phyloP scores from a whole-genome alignment of 495 filamentous ascomycete species.

The Lepidopterella palustris region DNA sequence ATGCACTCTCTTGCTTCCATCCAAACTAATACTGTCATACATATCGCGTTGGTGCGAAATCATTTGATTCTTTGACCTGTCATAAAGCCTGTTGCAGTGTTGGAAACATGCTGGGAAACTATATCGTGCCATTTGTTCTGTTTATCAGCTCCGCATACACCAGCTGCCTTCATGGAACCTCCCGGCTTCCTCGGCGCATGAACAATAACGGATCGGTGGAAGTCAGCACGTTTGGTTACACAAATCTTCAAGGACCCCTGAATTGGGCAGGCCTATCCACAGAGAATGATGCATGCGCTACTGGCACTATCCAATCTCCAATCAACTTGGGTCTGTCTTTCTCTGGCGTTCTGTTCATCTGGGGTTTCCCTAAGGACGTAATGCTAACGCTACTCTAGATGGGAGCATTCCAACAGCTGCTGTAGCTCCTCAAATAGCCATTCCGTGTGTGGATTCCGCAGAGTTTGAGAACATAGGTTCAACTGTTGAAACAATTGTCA shows the following conservation, averaged over 20 bases:
- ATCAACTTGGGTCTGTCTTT: slow-evolving; percentile 48
- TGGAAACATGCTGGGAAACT: no score
- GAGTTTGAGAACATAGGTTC: slow-evolving; percentile 55
- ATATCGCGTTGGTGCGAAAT: background rate
- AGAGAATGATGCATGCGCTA: slow-evolving; percentile 45
- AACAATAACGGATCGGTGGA: slow-evolving; percentile 8
- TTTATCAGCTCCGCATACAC: background rate
- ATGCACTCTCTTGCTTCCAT: no score
- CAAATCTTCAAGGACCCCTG: slow-evolving; percentile 47
- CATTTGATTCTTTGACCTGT: background rate
- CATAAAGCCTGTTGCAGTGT: no score
- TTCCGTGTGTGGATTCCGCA: slow-evolving; percentile 39
- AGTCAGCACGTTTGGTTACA: slow-evolving; percentile 45
- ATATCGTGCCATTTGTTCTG: background rate
- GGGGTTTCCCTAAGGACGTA: no score
- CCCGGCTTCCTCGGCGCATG: background rate
- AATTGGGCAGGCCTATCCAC: slow-evolving; percentile 51
- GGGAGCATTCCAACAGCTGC: slow-evolving; percentile 23
- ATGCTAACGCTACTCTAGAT: slow-evolving; percentile 8
- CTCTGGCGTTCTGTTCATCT: background rate
- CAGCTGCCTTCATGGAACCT: background rate
- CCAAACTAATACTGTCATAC: background rate
- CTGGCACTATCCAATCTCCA: slow-evolving; percentile 55
- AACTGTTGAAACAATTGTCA: slow-evolving; percentile 49
- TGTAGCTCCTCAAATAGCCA: slow-evolving; percentile 38